Evolutionary conservation across 2,329 filamentous ascomycete species (phyloP).

Genomic region (Fusarium paranaense): DNA sequence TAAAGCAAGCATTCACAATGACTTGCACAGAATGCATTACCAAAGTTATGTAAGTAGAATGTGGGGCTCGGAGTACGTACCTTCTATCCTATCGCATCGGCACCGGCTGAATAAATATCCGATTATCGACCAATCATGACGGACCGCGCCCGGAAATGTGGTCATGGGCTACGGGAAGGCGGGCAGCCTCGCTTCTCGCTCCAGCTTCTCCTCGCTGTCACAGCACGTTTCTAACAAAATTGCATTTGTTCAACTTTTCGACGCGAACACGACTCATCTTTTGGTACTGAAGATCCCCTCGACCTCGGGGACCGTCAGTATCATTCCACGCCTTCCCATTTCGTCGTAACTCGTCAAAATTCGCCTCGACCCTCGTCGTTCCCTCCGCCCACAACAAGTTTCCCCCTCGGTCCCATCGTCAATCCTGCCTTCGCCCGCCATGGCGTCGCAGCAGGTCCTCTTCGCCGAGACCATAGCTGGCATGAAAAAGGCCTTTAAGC

Average conservation of each 20-base stretch:
- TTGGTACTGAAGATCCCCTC: background rate
- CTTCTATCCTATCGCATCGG: slow-evolving; percentile 27
- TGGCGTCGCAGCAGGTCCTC: slow-evolving; percentile 68
- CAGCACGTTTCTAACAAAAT: slow-evolving; percentile 42
- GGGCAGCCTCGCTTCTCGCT: slow-evolving; percentile 48
- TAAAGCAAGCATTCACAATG: background rate
- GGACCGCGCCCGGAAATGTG: slow-evolving; percentile 41
- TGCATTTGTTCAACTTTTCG: slow-evolving; percentile 18
- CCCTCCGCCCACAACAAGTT: slow-evolving; percentile 31
- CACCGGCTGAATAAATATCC: slow-evolving; percentile 40
- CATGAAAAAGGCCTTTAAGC: slow-evolving; percentile 76
- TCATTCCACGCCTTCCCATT: background rate
- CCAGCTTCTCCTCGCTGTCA: slow-evolving; percentile 42
- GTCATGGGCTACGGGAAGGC: slow-evolving; percentile 47
- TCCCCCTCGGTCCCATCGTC: slow-evolving; percentile 18
- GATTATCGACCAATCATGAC: slow-evolving; percentile 28
- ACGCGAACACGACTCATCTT: slow-evolving; percentile 17
- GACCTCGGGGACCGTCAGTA: background rate
- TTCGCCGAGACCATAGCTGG: slow-evolving; percentile 75
- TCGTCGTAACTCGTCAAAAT: slow-evolving; percentile 7
- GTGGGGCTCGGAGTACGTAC: slow-evolving; percentile 3
- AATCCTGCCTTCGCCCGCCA: slow-evolving; percentile 39
- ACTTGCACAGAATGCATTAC: background rate
- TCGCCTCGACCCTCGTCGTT: slow-evolving; percentile 23
- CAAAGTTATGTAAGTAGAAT: background rate